Conservation (phyloP, 345 rosid species). For the Clarkia xantiana region DNA sequence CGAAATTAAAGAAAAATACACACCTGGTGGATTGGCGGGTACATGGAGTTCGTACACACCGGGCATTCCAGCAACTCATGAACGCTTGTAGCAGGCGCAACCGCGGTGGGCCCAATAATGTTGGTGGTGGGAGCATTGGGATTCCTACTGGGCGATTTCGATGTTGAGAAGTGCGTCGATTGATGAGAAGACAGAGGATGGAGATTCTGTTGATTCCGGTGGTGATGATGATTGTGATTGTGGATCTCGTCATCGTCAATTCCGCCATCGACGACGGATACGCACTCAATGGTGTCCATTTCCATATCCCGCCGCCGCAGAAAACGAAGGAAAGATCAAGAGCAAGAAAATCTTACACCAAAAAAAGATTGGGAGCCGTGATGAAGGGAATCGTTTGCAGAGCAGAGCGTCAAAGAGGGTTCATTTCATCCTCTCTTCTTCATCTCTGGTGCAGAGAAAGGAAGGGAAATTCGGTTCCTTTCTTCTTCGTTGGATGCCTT, state of each 20-base stretch:
- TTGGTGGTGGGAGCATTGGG: slow-evolving; percentile 5
- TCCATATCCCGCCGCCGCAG: slow-evolving; percentile 33
- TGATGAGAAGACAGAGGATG: slow-evolving; percentile 3
- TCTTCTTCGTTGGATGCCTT: slow-evolving; percentile 20
- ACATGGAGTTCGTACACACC: slow-evolving; percentile 93
- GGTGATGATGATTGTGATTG: slow-evolving; percentile 27
- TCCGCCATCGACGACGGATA: slow-evolving; percentile 55
- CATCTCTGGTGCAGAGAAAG: slow-evolving; percentile 9
- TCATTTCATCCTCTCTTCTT: slow-evolving; percentile 5
- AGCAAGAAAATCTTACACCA: slow-evolving; percentile 4
- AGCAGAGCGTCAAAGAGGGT: slow-evolving; percentile 17
- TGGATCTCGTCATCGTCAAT: slow-evolving; percentile 80
- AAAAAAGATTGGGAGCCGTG: slow-evolving; percentile 1
- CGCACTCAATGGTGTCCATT: slow-evolving; percentile 60
- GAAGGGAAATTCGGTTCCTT: slow-evolving; percentile 22
- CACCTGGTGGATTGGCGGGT: slow-evolving; percentile 97
- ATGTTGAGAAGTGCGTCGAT: slow-evolving; percentile 21
- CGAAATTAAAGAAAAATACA: no score
- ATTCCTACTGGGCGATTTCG: slow-evolving; percentile 29
- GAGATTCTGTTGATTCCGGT: slow-evolving; percentile 9
- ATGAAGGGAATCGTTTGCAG: slow-evolving; percentile 6
- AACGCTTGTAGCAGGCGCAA: slow-evolving; percentile 68
- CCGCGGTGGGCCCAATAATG: slow-evolving; percentile 25
- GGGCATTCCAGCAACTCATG: slow-evolving; percentile 97
- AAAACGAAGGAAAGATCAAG: not conserved